Evolutionary conservation across 495 filamentous ascomycete genomes (phyloP), one percentile per base, ranked within the genome.

Genomic region (Pyrenopolyporus hunteri): DNA sequence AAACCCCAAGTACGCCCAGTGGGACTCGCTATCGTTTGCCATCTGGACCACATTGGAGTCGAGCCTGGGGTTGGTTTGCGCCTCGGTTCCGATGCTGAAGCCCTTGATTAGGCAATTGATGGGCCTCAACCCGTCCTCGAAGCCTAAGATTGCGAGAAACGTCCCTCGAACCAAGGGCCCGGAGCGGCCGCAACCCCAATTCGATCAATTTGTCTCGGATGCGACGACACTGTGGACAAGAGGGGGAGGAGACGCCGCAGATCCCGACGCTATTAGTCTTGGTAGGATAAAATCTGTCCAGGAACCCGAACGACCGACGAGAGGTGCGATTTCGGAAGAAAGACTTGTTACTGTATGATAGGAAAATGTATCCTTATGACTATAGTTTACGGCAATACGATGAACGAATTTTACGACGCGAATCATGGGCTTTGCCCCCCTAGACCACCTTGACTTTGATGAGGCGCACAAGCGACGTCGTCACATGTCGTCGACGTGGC

Each of bases 21-120:
- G 64, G 59, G 64, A 67, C 33, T 64, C 59, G 22, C 48, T 67
- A 2, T 56, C 54, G 4, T 67, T 67, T 29, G 59, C 64, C 6
- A 67, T 67, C 42, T 67, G 64, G 64, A 67, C 64, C 10, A 67
- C 59, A 22, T 43, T 67, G 4, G 64, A 67, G 28, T 67, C 58
- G 26, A 67, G 60, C 26, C 26, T 67, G 13, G 64, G 64, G 3
- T 28, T 67, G 10, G 23, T 67, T n/a, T 67, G 64, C 44, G 64
- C 64, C 10, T 67, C 59, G 26, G 42, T 67, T 6, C 64, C 64
- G 25, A 67, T 67, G 64, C 32, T 67, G 17, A 64, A 60, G 50
- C 64, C 64, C 6, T 28, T 67, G 17, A 23, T 64, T 16, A 33
- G 64, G 46, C 53, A 67, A 26, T 17, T 67, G 37, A 67, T 59